Conservation (phyloP, 2,329 filamentous ascomycete genomes). For the Tolypocladium guangdongense region DNA sequence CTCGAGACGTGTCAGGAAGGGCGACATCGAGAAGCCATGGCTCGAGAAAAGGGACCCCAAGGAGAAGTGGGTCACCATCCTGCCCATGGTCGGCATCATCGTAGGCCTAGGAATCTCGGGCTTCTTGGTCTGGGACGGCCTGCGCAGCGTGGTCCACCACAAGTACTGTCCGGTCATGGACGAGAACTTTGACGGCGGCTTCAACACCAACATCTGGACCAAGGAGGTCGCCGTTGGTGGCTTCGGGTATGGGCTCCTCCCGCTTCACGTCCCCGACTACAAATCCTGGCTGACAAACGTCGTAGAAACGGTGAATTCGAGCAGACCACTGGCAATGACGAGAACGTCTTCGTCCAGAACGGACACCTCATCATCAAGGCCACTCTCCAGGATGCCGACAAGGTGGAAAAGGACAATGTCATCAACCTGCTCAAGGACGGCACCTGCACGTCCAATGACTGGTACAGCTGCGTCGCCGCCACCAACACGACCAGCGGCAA, state of each 20-base stretch:
- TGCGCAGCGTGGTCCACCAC: slow-evolving; percentile 61
- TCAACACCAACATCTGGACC: slow-evolving; percentile 55
- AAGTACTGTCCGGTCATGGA: slow-evolving; percentile 59
- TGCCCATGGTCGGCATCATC: slow-evolving; percentile 61
- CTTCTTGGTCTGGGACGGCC: slow-evolving; percentile 65
- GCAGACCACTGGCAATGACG: slow-evolving; percentile 57
- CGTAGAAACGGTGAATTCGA: slow-evolving; percentile 71
- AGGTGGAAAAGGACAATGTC: slow-evolving; percentile 54
- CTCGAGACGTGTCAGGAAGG: slow-evolving; percentile 62
- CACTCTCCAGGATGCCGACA: slow-evolving; percentile 58
- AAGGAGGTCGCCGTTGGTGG: slow-evolving; percentile 67
- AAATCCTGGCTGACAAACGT: background rate
- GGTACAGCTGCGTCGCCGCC: slow-evolving; percentile 50
- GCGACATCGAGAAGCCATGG: slow-evolving; percentile 69
- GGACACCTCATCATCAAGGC: slow-evolving; percentile 65
- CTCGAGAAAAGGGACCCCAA: slow-evolving; percentile 59
- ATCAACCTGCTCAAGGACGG: slow-evolving; percentile 58
- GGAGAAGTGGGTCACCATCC: slow-evolving; percentile 79
- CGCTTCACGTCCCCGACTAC: background rate
- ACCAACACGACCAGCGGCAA: slow-evolving; percentile 65
- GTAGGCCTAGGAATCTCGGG: slow-evolving; percentile 58
- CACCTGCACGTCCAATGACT: slow-evolving; percentile 51
- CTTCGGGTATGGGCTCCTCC: slow-evolving; percentile 49
- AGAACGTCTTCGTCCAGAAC: slow-evolving; percentile 64
- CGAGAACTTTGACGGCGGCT: slow-evolving; percentile 51